These are phyloP conservation scores for Trichoderma asperelloides DNA, from an alignment of 495 filamentous ascomycete species.

Conservation along the genomic window DNA sequence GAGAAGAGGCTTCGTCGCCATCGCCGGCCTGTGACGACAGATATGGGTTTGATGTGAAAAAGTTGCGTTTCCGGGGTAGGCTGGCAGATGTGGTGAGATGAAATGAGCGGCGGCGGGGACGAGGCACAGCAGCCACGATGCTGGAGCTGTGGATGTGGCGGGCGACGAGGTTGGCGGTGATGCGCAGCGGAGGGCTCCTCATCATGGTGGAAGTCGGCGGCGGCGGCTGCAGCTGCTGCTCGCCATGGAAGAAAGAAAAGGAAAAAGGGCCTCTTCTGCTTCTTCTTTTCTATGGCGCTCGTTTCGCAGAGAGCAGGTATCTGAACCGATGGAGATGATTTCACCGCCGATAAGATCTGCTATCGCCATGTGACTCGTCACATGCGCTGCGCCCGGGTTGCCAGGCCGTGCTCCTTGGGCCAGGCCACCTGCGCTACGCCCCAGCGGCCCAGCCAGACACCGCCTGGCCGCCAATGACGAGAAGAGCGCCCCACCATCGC, in stretches of 20 bases:
- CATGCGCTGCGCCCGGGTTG: not conserved
- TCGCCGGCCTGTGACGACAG: slow-evolving; percentile 22
- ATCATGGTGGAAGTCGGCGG: slow-evolving; percentile 1
- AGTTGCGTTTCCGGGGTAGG: slow-evolving; percentile 29
- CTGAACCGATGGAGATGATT: too few species aligned
- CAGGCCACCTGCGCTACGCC: not conserved
- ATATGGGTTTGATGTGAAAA: slow-evolving; percentile 33
- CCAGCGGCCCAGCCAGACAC: not conserved
- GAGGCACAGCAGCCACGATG: not conserved
- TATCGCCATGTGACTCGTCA: slow-evolving; percentile 5
- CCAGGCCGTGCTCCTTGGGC: not conserved
- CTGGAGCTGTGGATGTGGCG: slow-evolving; percentile 4
- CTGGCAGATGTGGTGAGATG: slow-evolving; percentile 21
- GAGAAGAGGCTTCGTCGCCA: slow-evolving; percentile 9
- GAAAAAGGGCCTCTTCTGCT: not conserved
- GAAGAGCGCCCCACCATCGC: not conserved
- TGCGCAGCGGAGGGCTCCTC: slow-evolving; percentile 6
- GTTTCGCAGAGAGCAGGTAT: too few species aligned
- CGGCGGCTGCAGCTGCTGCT: too few species aligned
- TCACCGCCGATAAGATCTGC: not conserved
- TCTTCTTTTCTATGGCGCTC: too few species aligned
- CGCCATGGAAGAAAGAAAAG: not conserved
- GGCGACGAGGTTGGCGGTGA: not conserved
- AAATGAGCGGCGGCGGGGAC: slow-evolving; percentile 18
- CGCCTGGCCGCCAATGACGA: not conserved